Percentiles rank a stretch among this genome's conserved stretches.
Evolutionary conservation across 2,329 filamentous ascomycete species (phyloP).

Genomic region (Aspergillus pseudonomiae): DNA sequence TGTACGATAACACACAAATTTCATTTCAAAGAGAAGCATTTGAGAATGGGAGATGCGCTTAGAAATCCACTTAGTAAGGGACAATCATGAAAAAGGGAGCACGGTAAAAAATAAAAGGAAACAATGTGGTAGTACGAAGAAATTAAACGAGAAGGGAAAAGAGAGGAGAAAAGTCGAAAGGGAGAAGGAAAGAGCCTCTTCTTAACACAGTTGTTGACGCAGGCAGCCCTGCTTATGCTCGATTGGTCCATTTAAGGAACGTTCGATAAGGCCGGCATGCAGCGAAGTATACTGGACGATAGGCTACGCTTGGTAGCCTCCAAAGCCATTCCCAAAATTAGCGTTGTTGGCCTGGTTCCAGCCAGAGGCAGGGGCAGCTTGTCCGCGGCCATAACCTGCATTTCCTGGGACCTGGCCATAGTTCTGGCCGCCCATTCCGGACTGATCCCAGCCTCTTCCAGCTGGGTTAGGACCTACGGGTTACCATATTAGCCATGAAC

Average conservation of each 20-base stretch:
- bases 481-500: conserved; percentile 16
- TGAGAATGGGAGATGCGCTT: conserved; percentile 39
- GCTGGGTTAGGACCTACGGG: conserved; percentile 57
- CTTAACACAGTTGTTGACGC: conserved; percentile 20
- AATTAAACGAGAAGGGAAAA: conserved; percentile 23
- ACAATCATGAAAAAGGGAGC: conserved; percentile 30
- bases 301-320: conserved; percentile 61
- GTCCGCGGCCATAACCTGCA: conserved; percentile 81
- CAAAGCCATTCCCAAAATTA: conserved; percentile 59
- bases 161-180: conserved; percentile 23
- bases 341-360: conserved; percentile 56
- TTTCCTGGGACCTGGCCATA: conserved; percentile 71
- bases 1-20: conserved; percentile 46
- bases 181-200: conserved; percentile 17
- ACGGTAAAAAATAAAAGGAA: conserved; percentile 18
- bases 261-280: conserved; percentile 17
- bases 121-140: conserved; percentile 22
- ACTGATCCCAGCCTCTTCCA: conserved; percentile 59
- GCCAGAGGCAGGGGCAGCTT: conserved; percentile 55
- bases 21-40: conserved; percentile 46
- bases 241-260: conserved; percentile 13
- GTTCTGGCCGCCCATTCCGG: conserved; percentile 49
- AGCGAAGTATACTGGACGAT: conserved; percentile 10
- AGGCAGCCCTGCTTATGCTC: conserved; percentile 15
- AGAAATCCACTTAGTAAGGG: conserved; percentile 40